These are phyloP conservation scores for Ganoderma leucocontextum DNA, from an alignment of 1,284 basidiomycete genomes.

Conservation along the genomic window DNA sequence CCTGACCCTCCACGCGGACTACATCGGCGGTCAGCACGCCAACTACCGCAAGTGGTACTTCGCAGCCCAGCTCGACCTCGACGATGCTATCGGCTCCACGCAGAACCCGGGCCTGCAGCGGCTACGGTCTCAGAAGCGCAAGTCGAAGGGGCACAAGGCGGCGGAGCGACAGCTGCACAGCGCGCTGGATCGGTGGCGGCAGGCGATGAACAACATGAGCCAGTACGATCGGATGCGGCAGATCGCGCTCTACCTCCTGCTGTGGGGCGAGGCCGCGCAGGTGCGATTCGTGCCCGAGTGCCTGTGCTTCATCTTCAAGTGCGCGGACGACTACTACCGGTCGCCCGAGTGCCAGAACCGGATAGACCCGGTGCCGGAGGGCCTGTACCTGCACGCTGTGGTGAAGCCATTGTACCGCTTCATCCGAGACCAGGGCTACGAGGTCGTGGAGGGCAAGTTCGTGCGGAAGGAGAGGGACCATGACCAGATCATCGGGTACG, in stretches of 20 bases:
- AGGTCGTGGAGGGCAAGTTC: constrained; percentile 96
- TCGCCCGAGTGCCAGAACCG: constrained; percentile 98
- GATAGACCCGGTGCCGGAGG: constrained; percentile 94
- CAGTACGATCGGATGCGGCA: constrained; percentile 98
- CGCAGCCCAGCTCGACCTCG: constrained; percentile 97
- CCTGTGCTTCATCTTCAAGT: constrained; percentile 99
- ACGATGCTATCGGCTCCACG: constrained; percentile 94
- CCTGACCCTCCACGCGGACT: constrained; percentile 96
- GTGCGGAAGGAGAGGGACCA: constrained; percentile 94
- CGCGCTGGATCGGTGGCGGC: constrained; percentile 93
- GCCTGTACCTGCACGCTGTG: constrained; percentile 91
- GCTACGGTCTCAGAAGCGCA: constrained; percentile 66
- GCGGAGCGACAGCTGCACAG: constrained; percentile 87
- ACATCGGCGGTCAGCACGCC: constrained; percentile 96
- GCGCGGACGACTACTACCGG: constrained; percentile 99
- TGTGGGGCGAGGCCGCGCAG: constrained; percentile 99
- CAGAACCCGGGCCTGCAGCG: constrained; percentile 93
- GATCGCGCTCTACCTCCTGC: constrained; percentile 94
- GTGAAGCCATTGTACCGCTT: constrained; percentile 98
- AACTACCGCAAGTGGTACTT: constrained; percentile 99
- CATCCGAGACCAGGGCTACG: constrained; percentile 97
- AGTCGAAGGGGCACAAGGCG: constrained; percentile 64
- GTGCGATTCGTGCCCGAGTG: constrained; percentile 99
- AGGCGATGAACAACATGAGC: constrained; percentile 99
- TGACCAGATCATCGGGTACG: constrained; percentile 96